These are phyloP conservation scores for Pterulicium gracile DNA, from an alignment of 1,284 basidiomycete species.

Conservation along the genomic window DNA sequence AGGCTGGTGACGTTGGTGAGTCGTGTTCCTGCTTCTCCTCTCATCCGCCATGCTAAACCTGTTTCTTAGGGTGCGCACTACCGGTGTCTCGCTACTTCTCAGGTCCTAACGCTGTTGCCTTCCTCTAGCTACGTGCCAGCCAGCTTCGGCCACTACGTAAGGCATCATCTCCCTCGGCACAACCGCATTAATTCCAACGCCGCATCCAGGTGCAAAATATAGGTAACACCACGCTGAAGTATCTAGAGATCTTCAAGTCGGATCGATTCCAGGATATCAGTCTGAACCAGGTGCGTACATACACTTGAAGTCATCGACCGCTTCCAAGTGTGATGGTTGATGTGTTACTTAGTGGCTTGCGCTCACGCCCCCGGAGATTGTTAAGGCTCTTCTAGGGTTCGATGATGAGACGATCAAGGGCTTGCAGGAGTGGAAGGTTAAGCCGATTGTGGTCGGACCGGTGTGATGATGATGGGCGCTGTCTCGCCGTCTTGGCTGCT, in stretches of 20 bases:
- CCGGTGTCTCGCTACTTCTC: neutral
- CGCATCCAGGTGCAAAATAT: slow-evolving; percentile 64
- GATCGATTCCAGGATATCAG: slow-evolving; percentile 55
- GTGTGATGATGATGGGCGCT: too few species aligned
- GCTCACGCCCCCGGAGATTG: slow-evolving; percentile 47
- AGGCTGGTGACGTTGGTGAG: slow-evolving; percentile 54
- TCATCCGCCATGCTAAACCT: neutral
- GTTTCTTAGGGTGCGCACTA: neutral
- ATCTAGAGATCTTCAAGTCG: slow-evolving; percentile 57
- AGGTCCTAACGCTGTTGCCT: neutral
- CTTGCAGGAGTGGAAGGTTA: slow-evolving; percentile 38
- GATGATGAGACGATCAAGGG: slow-evolving; percentile 39
- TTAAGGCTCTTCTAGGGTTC: slow-evolving; percentile 49
- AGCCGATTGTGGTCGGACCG: slow-evolving; percentile 37
- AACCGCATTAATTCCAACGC: neutral
- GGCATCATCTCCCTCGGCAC: neutral
- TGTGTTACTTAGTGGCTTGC: slow-evolving; percentile 45
- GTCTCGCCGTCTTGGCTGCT: too few species aligned
- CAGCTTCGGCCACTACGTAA: slow-evolving; percentile 28
- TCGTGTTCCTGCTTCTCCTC: slow-evolving; percentile 10
- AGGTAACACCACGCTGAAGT: slow-evolving; percentile 50
- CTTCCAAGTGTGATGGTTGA: too few species aligned
- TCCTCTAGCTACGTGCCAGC: slow-evolving; percentile 40
- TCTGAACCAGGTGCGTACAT: slow-evolving; percentile 35
- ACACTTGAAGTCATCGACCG: neutral